phyloP scores from a whole-genome alignment of 2,329 filamentous ascomycete species.

The Dothideomycetes sp. region DNA sequence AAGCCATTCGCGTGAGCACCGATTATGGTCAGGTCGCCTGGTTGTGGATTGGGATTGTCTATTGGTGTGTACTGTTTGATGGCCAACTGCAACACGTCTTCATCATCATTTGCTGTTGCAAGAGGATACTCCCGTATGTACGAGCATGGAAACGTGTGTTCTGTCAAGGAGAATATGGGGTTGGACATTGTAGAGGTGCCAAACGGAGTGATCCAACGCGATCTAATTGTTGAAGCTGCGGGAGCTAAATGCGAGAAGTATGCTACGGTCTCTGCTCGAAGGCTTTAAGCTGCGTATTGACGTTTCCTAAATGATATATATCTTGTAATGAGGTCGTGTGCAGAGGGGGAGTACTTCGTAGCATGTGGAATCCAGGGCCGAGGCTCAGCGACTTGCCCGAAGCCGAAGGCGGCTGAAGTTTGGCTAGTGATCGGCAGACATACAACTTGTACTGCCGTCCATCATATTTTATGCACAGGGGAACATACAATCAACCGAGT shows the following conservation, averaged over 20 bases:
- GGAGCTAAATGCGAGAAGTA: too few relatives aligned
- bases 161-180: constrained; percentile 51
- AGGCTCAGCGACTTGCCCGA: background rate
- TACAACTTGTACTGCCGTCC: too few relatives aligned
- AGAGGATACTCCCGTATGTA: constrained; percentile 75
- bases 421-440: too few relatives aligned
- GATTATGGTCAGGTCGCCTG: constrained; percentile 75
- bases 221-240: too few relatives aligned
- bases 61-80: constrained; percentile 83
- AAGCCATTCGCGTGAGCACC: constrained; percentile 87
- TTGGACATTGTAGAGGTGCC: constrained; percentile 26
- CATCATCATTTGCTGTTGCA: constrained; percentile 60
- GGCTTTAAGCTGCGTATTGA: too few relatives aligned
- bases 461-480: too few relatives aligned
- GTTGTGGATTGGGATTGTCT: constrained; percentile 54
- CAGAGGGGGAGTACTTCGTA: too few relatives aligned
- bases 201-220: too few relatives aligned
- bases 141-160: constrained; percentile 62
- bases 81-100: constrained; percentile 61
- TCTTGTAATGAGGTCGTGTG: too few relatives aligned
- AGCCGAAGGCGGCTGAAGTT: background rate
- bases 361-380: background rate
- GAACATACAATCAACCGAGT: too few relatives aligned
- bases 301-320: too few relatives aligned
- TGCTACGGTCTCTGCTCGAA: too few relatives aligned